Percentiles rank a stretch among this genome's conserved stretches.
These are phyloP conservation scores for Quercus lobata DNA, from an alignment of 331 rosid species.

Conservation along the genomic window DNA sequence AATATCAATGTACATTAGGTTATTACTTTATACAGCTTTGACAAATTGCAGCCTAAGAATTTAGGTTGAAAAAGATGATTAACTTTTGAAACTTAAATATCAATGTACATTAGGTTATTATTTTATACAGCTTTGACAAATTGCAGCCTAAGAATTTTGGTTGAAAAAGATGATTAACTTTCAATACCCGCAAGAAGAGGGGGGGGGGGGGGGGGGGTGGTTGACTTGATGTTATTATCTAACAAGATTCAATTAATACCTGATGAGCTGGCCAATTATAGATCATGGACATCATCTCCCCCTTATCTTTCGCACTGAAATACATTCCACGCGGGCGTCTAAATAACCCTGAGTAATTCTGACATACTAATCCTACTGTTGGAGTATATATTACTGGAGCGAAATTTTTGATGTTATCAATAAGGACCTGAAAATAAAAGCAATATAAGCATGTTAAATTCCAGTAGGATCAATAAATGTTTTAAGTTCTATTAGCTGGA, in stretches of 20 bases:
- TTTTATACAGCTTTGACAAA: background rate
- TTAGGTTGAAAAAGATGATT: background rate
- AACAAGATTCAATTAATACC: constrained; percentile 38
- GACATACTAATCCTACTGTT: constrained; percentile 94
- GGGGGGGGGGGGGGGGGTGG: background rate
- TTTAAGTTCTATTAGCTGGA: constrained; percentile 15
- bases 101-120: background rate
- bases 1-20: background rate
- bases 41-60: background rate
- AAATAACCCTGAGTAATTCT: constrained; percentile 90
- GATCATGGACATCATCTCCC: constrained; percentile 99
- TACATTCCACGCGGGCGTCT: constrained; percentile 99
- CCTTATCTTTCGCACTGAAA: constrained; percentile 97
- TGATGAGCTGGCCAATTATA: constrained; percentile 89
- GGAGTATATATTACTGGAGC: constrained; percentile 98
- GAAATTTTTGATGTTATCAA: constrained; percentile 87
- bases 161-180: background rate
- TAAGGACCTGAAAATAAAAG: constrained; percentile 63
- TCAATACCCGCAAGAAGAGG: background rate
- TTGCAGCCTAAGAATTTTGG: background rate
- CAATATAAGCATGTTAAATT: constrained; percentile 11
- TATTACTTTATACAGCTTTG: background rate
- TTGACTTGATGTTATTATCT: constrained; percentile 5
- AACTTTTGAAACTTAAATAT: background rate
- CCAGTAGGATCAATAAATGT: background rate